Evolutionary conservation across 1,139 yeast species (phyloP).

Genomic region (Meyerozyma carpophila): DNA sequence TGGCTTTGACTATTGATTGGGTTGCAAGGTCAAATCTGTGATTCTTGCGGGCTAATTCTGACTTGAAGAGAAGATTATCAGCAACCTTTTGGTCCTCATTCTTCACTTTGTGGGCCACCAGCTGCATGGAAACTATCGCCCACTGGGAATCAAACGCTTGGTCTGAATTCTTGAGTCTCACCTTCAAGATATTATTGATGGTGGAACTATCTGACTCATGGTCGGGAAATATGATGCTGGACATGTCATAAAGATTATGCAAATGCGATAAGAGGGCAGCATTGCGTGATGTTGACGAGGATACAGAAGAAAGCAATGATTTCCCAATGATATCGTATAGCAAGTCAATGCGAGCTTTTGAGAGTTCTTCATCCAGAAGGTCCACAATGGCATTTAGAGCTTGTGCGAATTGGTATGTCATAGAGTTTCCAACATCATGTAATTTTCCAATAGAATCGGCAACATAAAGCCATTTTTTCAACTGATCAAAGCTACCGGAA

Average conservation of each 20-base stretch:
- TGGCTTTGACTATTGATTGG: slow-evolving; percentile 64
- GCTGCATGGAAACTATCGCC: slow-evolving; percentile 54
- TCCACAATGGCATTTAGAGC: slow-evolving; percentile 48
- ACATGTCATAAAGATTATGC: slow-evolving; percentile 68
- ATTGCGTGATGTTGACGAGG: slow-evolving; percentile 60
- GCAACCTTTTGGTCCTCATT: slow-evolving; percentile 27
- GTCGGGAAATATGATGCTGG: slow-evolving; percentile 18
- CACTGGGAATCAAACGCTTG: slow-evolving; percentile 61
- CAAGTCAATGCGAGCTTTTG: slow-evolving; percentile 31
- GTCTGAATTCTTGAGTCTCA: slow-evolving; percentile 47
- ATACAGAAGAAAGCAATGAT: slow-evolving; percentile 54
- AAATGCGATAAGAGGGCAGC: slow-evolving; percentile 53
- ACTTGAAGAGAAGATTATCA: slow-evolving; percentile 53
- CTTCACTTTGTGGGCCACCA: slow-evolving; percentile 46
- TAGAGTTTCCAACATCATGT: slow-evolving; percentile 50
- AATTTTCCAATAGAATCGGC: slow-evolving; percentile 31
- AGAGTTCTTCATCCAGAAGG: slow-evolving; percentile 41
- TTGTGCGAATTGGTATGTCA: slow-evolving; percentile 52
- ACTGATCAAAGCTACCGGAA: slow-evolving; percentile 48
- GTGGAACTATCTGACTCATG: slow-evolving; percentile 8
- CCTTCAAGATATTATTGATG: slow-evolving; percentile 22
- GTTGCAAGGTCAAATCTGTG: slow-evolving; percentile 72
- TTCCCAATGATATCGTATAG: slow-evolving; percentile 57
- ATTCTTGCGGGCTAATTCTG: slow-evolving; percentile 64
- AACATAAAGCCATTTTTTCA: slow-evolving; percentile 52